Conservation (phyloP, 768 basidiomycete genomes). For the Coprinopsis cinerea region DNA sequence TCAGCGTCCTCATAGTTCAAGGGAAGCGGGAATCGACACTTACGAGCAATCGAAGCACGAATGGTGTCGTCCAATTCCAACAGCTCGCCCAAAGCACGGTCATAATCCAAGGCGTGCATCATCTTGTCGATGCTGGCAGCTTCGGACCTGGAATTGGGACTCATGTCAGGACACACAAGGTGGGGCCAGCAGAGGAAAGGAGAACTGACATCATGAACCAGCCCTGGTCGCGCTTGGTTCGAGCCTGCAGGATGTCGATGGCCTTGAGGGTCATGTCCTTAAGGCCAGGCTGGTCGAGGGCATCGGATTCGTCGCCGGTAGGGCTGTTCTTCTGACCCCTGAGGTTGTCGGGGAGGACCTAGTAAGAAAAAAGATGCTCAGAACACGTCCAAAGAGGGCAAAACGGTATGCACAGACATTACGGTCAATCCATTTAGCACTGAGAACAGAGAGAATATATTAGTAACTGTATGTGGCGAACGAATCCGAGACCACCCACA, state of each 20-base stretch:
- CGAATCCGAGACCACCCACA: slow-evolving; percentile 14
- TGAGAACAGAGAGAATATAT: too few species aligned
- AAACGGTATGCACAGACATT: too few species aligned
- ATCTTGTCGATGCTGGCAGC: slow-evolving; percentile 44
- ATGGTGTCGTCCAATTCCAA: slow-evolving; percentile 41
- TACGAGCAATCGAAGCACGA: slow-evolving; percentile 35
- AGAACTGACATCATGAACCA: slow-evolving; percentile 38
- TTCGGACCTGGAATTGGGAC: slow-evolving; percentile 25
- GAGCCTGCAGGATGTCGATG: slow-evolving; percentile 36
- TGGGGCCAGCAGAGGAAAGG: background rate
- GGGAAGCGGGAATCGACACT: slow-evolving; percentile 15
- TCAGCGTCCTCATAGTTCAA: background rate
- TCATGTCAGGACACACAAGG: background rate
- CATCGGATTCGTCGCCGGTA: slow-evolving; percentile 36
- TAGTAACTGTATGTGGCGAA: too few species aligned
- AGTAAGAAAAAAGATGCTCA: background rate
- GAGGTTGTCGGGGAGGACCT: slow-evolving; percentile 33
- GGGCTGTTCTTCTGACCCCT: slow-evolving; percentile 32
- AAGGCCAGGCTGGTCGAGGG: slow-evolving; percentile 39
- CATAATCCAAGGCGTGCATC: slow-evolving; percentile 44
- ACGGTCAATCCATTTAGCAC: slow-evolving; percentile 42
- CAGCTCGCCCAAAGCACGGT: slow-evolving; percentile 40
- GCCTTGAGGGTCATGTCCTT: slow-evolving; percentile 45
- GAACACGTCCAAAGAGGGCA: too few species aligned
- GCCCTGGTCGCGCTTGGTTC: slow-evolving; percentile 31